Evolutionary conservation across 1,284 basidiomycete genomes (phyloP), one percentile per base, ranked within the genome.

Genomic region (Malassezia sp.): DNA sequence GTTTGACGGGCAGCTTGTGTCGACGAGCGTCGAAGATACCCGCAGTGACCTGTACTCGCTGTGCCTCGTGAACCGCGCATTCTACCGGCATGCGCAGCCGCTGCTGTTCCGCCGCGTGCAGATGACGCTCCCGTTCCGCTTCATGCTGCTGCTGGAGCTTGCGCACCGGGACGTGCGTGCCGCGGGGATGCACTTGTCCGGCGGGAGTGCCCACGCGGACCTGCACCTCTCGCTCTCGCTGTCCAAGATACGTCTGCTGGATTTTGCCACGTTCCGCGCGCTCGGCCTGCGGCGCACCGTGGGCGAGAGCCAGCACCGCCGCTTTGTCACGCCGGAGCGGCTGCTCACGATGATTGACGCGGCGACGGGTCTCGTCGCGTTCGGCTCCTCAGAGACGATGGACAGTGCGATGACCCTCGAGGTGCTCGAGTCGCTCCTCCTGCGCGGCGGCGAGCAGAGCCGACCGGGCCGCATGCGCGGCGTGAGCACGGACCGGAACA

Each of bases 251-350:
- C 61, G 67, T 26, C 43, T 70, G 26, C 44, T 70, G 29, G 65
- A 68, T 63, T 95, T 95, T 66, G 88, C 86, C 60, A 84, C 88
- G 65, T 95, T 91, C 73, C 80, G 87, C 26, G 90, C 89, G 17
- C 88, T 91, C 52, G 90, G 90, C 0, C 85, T 93, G 80, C 79
- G 87, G 40, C 80, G 91, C 17, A 87, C 84, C 1, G 80, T 93
- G 15, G 86, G 85, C 27, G 86, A 95, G 71, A 85, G 87, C 42
- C 79, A 86, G 23, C 81, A 81, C 51, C 82, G 82, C 54, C 83
- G 90, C 12, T 97, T 91, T 63, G 90, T 96, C 22, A 97, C 91
- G 1, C 82, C 85, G 0, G 81, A 84, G 44, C 78, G 89, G 38
- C 77, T 97, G 5, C 52, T 71, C 5, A 57, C 65, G 4, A 48